Evolutionary conservation across 495 filamentous ascomycete genomes (phyloP).

Genomic region (Hapsidospora chrysogenum): DNA sequence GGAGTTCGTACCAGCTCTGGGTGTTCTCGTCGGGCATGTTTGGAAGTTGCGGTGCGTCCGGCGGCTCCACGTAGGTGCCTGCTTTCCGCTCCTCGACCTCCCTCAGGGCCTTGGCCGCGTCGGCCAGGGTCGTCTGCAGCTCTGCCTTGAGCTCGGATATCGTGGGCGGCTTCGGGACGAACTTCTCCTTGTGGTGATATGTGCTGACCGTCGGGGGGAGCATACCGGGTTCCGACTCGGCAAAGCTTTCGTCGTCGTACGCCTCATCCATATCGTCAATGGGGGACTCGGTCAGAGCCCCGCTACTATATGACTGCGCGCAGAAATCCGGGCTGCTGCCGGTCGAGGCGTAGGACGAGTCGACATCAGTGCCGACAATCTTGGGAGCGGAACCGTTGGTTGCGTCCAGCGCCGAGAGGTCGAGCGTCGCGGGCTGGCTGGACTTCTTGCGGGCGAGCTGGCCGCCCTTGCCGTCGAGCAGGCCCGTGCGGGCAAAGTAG

Average conservation of each 20-base stretch:
- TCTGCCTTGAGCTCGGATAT: constrained; percentile 60
- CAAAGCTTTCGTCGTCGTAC: constrained; percentile 40
- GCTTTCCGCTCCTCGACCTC: constrained; percentile 17
- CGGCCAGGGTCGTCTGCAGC: constrained; percentile 46
- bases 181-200: constrained; percentile 75
- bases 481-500: constrained; percentile 88
- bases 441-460: constrained; percentile 58
- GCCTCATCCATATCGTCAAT: constrained; percentile 40
- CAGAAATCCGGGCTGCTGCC: constrained; percentile 34
- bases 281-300: constrained; percentile 37
- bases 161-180: constrained; percentile 74
- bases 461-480: constrained; percentile 86
- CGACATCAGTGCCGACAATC: constrained; percentile 22
- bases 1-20: constrained; percentile 63
- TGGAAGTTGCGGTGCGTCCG: constrained; percentile 11
- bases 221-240: constrained; percentile 52
- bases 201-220: constrained; percentile 92
- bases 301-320: constrained; percentile 19
- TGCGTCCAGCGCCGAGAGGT: constrained; percentile 25
- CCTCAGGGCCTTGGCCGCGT: constrained; percentile 47
- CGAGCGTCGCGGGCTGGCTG: constrained; percentile 31
- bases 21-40: constrained; percentile 15
- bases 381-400: constrained; percentile 21
- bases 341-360: constrained; percentile 39
- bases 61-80: constrained; percentile 11